Conservation (phyloP, 2,329 filamentous ascomycete genomes). For the Ophiostoma novo-ulmi region DNA sequence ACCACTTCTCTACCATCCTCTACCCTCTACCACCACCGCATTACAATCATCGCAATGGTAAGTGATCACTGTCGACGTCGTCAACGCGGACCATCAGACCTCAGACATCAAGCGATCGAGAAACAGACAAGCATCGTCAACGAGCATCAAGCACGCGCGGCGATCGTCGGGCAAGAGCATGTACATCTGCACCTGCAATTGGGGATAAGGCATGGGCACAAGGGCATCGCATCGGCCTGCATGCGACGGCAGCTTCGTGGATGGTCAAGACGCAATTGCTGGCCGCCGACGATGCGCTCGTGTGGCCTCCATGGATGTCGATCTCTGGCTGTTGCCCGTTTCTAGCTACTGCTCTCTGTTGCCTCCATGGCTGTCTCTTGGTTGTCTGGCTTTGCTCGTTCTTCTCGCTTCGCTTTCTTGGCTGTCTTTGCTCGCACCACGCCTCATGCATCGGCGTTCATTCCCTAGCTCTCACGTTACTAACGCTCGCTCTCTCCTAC, state of each 20-base stretch:
- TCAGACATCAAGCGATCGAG: background rate
- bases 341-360: background rate
- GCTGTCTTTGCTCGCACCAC: background rate
- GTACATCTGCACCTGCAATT: background rate
- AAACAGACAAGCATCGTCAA: background rate
- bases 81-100: background rate
- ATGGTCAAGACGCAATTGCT: background rate
- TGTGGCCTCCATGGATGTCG: background rate
- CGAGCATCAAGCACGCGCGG: background rate
- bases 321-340: background rate
- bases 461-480: background rate
- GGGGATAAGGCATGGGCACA: background rate
- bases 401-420: background rate
- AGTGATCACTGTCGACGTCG: background rate
- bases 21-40: background rate
- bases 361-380: background rate
- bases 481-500: slow-evolving; percentile 1
- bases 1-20: background rate
- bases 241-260: background rate
- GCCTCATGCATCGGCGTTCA: background rate
- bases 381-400: background rate
- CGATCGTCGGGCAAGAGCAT: background rate
- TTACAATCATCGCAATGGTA: background rate
- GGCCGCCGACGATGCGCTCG: background rate
- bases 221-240: background rate